phyloP scores from a whole-genome alignment of 192 early-diverging fungal species.

The Lunasporangiospora selenospora region DNA sequence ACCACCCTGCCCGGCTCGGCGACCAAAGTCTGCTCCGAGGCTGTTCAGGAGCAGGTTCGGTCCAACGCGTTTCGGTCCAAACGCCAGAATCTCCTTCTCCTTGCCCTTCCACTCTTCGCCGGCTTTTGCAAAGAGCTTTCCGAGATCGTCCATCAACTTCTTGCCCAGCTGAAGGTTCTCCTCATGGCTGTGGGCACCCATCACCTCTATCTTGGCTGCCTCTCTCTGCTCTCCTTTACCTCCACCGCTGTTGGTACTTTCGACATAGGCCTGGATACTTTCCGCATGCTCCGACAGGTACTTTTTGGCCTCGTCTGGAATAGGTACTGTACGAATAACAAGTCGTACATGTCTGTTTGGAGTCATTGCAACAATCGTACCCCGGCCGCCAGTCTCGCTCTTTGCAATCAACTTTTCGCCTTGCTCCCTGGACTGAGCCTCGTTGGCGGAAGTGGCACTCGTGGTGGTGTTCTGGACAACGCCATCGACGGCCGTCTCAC shows the following conservation, averaged over 20 bases:
- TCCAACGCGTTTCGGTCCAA: slow-evolving; percentile 84
- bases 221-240: slow-evolving; percentile 27
- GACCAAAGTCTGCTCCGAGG: slow-evolving; percentile 32
- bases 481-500: slow-evolving; percentile 83
- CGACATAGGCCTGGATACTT: slow-evolving; percentile 51
- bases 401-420: slow-evolving; percentile 54
- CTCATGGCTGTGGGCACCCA: neutral
- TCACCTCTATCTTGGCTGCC: slow-evolving; percentile 19
- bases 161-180: slow-evolving; percentile 10
- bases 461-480: slow-evolving; percentile 30
- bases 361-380: slow-evolving; percentile 65
- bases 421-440: slow-evolving; percentile 31
- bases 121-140: slow-evolving; percentile 35
- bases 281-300: slow-evolving; percentile 60
- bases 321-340: slow-evolving; percentile 70
- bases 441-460: slow-evolving; percentile 29
- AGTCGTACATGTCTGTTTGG: slow-evolving; percentile 67
- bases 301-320: slow-evolving; percentile 67
- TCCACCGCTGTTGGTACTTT: slow-evolving; percentile 2
- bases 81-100: slow-evolving; percentile 70
- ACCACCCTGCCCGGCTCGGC: slow-evolving; percentile 18
- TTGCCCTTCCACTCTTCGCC: slow-evolving; percentile 42
- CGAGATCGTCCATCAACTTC: slow-evolving; percentile 24
- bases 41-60: slow-evolving; percentile 81
- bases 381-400: slow-evolving; percentile 57